phyloP scores from a whole-genome alignment of 176 grass and related monocot species.

The Oryza punctata region DNA sequence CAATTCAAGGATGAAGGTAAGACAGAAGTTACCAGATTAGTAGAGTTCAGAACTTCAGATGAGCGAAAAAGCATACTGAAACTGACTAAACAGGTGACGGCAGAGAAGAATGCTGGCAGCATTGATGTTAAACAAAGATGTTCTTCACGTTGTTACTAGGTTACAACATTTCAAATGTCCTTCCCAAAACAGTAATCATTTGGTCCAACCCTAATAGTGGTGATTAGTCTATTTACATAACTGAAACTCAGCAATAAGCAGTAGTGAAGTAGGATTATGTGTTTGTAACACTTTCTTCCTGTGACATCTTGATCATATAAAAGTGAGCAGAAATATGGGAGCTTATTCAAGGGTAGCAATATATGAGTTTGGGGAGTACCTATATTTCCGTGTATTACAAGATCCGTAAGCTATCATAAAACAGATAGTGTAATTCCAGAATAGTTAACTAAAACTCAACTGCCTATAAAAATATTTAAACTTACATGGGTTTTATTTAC shows the following conservation, averaged over 20 bases:
- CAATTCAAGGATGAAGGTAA: not conserved
- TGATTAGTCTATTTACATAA: not conserved
- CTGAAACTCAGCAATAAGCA: not conserved
- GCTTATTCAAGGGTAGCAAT: not conserved
- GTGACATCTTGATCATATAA: not conserved
- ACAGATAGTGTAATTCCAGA: not conserved
- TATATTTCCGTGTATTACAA: not conserved
- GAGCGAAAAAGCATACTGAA: conserved; percentile 9
- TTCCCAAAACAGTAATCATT: not conserved
- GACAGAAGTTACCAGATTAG: not conserved
- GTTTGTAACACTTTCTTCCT: conserved; percentile 6
- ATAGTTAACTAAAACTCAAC: not conserved
- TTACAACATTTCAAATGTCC: conserved; percentile 20
- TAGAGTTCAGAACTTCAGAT: not conserved
- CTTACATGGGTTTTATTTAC: not conserved
- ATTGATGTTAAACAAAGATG: conserved; percentile 13
- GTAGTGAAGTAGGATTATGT: not conserved
- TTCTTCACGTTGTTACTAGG: not conserved
- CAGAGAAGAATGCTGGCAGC: conserved; percentile 26
- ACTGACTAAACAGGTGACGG: not conserved
- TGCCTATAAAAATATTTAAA: not conserved
- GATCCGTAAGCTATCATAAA: not conserved
- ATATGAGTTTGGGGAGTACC: not conserved
- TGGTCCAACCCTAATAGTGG: not conserved
- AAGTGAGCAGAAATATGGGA: conserved; percentile 24